A percentile compares a stretch with the other conserved stretches of the same genome.
These are phyloP conservation scores for Colletotrichum filicis DNA, from an alignment of 2,329 filamentous ascomycete genomes.

Conservation along the genomic window DNA sequence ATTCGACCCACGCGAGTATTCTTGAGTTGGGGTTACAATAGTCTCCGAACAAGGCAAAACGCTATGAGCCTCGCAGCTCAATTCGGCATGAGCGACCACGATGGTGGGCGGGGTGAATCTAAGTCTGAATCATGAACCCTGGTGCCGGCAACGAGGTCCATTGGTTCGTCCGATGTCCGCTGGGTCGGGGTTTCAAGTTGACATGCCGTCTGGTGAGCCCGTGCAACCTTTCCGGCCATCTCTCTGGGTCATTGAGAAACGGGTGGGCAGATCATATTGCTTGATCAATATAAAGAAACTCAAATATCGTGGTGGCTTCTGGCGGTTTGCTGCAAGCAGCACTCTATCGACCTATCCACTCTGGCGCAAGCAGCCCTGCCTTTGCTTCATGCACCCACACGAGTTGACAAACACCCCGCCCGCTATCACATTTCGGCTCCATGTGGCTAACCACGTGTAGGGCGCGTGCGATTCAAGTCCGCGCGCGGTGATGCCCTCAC, in stretches of 20 bases:
- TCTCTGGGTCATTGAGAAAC: not conserved
- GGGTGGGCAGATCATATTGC: constrained; percentile 4
- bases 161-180: constrained; percentile 31
- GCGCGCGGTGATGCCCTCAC: not conserved
- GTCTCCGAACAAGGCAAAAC: constrained; percentile 7
- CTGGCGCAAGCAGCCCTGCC: not conserved
- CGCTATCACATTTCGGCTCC: not conserved
- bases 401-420: not conserved
- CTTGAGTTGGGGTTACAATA: constrained; percentile 11
- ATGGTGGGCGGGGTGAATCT: not conserved
- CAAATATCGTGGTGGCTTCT: not conserved
- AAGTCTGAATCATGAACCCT: constrained; percentile 33
- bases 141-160: constrained; percentile 2
- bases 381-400: not conserved
- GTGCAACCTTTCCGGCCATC: constrained; percentile 7
- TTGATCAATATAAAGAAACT: constrained; percentile 12
- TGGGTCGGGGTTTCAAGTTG: constrained; percentile 23
- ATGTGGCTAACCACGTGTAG: constrained; percentile 16
- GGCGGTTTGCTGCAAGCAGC: not conserved
- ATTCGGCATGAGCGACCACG: not conserved
- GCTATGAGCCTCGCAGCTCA: not conserved
- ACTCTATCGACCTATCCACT: constrained; percentile 8
- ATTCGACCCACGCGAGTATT: constrained; percentile 18
- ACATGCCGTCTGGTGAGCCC: not conserved
- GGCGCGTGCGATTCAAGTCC: constrained; percentile 8